Evolutionary conservation across 176 grass and related monocot genomes (phyloP).

Genomic region (Cenchrus americanus): DNA sequence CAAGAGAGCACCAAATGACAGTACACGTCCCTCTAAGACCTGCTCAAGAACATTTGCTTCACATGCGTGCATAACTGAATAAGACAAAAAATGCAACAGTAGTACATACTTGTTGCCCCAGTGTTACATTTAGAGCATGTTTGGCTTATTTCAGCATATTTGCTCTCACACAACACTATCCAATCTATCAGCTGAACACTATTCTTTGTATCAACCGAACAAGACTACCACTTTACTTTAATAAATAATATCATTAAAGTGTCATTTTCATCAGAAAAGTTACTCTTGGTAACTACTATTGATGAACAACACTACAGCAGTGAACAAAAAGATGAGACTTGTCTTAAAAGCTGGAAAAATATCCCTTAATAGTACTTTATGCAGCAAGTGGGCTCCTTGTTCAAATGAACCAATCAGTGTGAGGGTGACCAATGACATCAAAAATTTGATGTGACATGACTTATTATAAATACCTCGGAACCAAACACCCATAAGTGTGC

Average conservation of each 20-base stretch:
- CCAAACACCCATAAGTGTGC: too few relatives aligned
- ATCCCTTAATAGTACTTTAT: neutral
- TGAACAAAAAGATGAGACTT: neutral
- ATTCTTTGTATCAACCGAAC: too few relatives aligned
- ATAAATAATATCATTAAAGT: neutral
- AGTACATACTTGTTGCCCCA: too few relatives aligned
- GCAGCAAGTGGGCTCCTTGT: neutral
- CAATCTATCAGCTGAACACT: too few relatives aligned
- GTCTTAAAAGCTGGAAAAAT: neutral
- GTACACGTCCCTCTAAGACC: neutral
- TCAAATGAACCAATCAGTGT: neutral
- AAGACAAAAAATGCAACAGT: neutral
- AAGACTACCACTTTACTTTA: neutral
- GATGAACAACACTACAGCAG: neutral
- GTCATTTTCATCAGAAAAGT: neutral
- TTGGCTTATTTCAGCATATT: too few relatives aligned
- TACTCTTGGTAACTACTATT: neutral
- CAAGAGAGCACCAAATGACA: neutral
- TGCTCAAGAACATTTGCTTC: slow-evolving; percentile 2
- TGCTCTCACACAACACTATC: too few relatives aligned
- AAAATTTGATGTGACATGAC: too few relatives aligned
- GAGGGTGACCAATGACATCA: neutral
- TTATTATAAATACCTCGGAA: too few relatives aligned
- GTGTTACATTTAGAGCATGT: neutral
- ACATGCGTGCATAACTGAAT: neutral